These are phyloP conservation scores for Cyathus pygmaeus DNA, from an alignment of 1,284 basidiomycete species.

Conservation along the genomic window DNA sequence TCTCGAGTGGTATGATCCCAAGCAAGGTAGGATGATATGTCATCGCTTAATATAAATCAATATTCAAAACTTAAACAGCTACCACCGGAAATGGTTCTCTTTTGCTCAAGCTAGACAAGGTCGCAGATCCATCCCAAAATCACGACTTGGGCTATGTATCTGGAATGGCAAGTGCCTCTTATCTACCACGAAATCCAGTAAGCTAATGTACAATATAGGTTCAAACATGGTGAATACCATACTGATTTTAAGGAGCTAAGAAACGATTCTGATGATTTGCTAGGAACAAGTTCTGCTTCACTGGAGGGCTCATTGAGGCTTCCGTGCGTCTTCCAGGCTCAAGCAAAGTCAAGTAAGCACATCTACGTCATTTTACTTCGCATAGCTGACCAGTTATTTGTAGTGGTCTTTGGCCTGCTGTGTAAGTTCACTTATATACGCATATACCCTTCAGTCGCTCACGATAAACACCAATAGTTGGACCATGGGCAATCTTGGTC, in stretches of 20 bases:
- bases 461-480: conserved; percentile 51
- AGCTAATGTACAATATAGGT: conserved; percentile 26
- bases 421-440: conserved; percentile 1
- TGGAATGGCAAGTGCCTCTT: conserved; percentile 44
- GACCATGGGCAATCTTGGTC: conserved; percentile 84
- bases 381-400: background rate
- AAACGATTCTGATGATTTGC: conserved; percentile 1
- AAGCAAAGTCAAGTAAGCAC: conserved; percentile 55
- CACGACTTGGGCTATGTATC: conserved; percentile 50
- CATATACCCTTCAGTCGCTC: background rate
- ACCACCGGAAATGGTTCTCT: conserved; percentile 48
- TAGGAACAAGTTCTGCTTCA: conserved; percentile 84
- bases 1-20: conserved; percentile 57
- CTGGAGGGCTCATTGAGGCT: conserved; percentile 75
- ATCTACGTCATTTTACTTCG: background rate
- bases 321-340: conserved; percentile 68
- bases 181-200: background rate
- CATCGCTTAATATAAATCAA: background rate
- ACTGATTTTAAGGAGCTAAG: background rate
- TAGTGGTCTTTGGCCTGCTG: conserved; percentile 72
- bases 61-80: conserved; percentile 21
- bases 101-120: conserved; percentile 38
- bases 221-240: conserved; percentile 44
- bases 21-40: conserved; percentile 31
- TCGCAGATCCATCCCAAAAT: conserved; percentile 36